Evolutionary conservation across 768 basidiomycete genomes (phyloP), one percentile per base, ranked within the genome.

Genomic region (Trametes cinnabarina): DNA sequence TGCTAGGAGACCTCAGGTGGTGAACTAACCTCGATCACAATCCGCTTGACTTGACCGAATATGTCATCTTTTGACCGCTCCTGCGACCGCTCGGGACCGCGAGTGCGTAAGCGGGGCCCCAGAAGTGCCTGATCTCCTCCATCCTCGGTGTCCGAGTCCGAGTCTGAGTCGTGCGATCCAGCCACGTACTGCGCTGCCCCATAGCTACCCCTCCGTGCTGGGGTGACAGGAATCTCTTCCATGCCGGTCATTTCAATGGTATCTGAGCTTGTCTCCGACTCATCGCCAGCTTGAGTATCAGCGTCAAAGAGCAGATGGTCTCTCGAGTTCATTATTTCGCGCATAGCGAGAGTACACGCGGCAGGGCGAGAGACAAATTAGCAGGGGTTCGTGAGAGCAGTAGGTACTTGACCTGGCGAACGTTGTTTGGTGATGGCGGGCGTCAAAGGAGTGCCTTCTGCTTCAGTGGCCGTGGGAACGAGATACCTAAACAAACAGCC

Each of bases 1-100:
- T n/a, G 12, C 11, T 25, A 3, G 23, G 4, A 19, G 22, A 19
- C 14, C 14, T 6, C 30, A 32, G 12, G 14, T 19, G n/a, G 15
- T 8, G 26, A 39, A 74, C 78, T 42, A 66, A 90, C 90, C 81
- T 92, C 89, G 22, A 88, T 68, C 39, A 90, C 84, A 49, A 92
- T 88, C 35, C 78, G 70, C 63, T 76, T 76, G 10, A 83, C 75
- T 65, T 85, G 85, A 1, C 73, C 66, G 87, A 87, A 88, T 14
- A 77, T 53, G 51, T 32, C 30, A 32, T 65, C 59, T 6, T 26
- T 19, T 12, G 44, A 23, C 17, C 32, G 34, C 11, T 49, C 64
- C 51, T 51, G 40, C 60, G 66, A 61, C 44, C 65, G 68, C 48
- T 70, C 69, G 1, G 56, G 65, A 8, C 65, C 69, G n/a, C 68